Percentiles rank a stretch among this genome's conserved stretches.
Evolutionary conservation across 192 early-diverging fungal species (phyloP).

Genomic region (Backusella tuberculispora): DNA sequence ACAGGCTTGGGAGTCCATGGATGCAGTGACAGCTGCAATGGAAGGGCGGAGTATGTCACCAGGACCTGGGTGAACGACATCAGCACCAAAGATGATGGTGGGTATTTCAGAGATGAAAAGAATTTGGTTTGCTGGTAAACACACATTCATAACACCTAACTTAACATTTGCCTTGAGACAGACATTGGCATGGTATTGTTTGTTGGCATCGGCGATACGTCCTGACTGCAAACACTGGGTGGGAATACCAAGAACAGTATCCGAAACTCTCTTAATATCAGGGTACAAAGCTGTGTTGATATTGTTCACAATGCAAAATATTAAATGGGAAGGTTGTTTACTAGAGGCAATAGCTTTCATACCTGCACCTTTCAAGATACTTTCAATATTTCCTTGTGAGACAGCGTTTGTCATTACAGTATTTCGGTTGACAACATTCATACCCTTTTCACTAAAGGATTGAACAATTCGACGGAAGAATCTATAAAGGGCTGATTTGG

Average conservation of each 20-base stretch:
- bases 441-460: constrained; percentile 74
- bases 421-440: constrained; percentile 50
- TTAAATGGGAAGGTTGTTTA: constrained; percentile 73
- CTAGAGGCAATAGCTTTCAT: constrained; percentile 65
- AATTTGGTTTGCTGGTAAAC: constrained; percentile 59
- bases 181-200: constrained; percentile 96
- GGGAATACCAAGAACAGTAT: constrained; percentile 86
- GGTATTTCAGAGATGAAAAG: constrained; percentile 73
- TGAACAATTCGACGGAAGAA: constrained; percentile 80
- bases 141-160: constrained; percentile 88
- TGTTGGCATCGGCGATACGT: constrained; percentile 73
- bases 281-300: constrained; percentile 82
- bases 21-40: constrained; percentile 77
- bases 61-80: constrained; percentile 86
- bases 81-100: constrained; percentile 89
- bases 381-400: constrained; percentile 66
- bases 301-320: constrained; percentile 83
- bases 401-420: constrained; percentile 53
- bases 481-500: constrained; percentile 58
- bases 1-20: constrained; percentile 65
- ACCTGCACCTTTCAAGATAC: constrained; percentile 69
- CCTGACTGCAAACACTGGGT: constrained; percentile 92
- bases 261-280: constrained; percentile 84
- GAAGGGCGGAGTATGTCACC: constrained; percentile 69
- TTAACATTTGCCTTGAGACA: constrained; percentile 95